phyloP scores from a whole-genome alignment of 2,329 filamentous ascomycete species.

The Fusarium clavum region DNA sequence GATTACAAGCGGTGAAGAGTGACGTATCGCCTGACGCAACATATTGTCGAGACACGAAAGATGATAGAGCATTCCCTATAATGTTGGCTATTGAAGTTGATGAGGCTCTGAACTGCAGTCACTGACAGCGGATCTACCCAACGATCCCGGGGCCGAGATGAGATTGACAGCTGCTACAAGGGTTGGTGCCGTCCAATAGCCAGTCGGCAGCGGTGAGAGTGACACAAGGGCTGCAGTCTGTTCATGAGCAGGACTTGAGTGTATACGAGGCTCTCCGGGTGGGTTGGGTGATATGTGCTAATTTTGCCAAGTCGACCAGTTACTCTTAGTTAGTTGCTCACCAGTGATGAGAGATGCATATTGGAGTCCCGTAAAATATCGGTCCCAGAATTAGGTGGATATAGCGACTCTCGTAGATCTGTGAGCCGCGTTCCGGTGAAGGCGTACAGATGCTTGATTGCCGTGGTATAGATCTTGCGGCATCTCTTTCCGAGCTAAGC shows the following conservation, averaged over 20 bases:
- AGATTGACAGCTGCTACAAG: constrained; percentile 37
- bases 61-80: not conserved
- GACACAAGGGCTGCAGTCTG: constrained; percentile 15
- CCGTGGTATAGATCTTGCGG: not conserved
- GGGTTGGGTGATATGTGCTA: constrained; percentile 13
- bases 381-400: constrained; percentile 4
- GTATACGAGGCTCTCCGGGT: constrained; percentile 11
- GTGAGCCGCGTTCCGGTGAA: constrained; percentile 6
- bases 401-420: constrained; percentile 4
- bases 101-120: constrained; percentile 37
- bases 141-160: constrained; percentile 20
- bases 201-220: constrained; percentile 17
- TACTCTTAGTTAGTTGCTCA: constrained; percentile 1
- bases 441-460: not conserved
- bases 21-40: not conserved
- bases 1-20: constrained; percentile 18
- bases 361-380: not conserved
- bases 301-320: not conserved
- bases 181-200: constrained; percentile 27
- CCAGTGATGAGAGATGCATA: not conserved
- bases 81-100: constrained; percentile 13
- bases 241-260: constrained; percentile 1
- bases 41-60: not conserved
- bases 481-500: constrained; percentile 8
- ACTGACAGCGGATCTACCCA: constrained; percentile 47